Evolutionary conservation across 1,284 basidiomycete species (phyloP), one percentile per base, ranked within the genome.

Genomic region (Microstroma glucosiphilum): DNA sequence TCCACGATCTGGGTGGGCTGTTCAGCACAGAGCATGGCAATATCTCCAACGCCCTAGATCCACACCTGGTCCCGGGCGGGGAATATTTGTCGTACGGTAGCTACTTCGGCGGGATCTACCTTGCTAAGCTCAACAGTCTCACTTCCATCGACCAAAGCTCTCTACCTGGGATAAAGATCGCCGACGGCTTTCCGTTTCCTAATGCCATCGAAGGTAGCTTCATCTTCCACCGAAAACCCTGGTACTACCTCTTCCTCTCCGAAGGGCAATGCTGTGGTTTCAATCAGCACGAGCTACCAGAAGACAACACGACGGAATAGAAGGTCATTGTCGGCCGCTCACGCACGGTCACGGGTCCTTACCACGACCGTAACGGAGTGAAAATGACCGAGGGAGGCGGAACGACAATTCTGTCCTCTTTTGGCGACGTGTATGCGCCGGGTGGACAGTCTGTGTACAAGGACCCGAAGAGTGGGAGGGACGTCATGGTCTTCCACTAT

Each of bases 401-500:
- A 21, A 23, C 51, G 51, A 15, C 26, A 8, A 13, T 54, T 4
- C 19, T 54, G 51, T 23, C 21, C 51, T 54, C 51, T 6, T 26
- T 26, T 23, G 51, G 51, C 19, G 51, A 21, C 21, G 13, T 13
- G 6, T 54, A 54, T 26, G 51, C 51, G 21, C 51, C 51, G 13
- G 51, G 51, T 2, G 51, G 51, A 19, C 51, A 54, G 51, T 54
- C 51, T 19, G 51, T 54, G 51, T 54, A 54, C 25, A 19, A 26
- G 19, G 51, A 54, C 25, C 51, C 51, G 51, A 26, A 23, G 13
- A 23, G 21, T 15, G 21, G 51, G 17, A 54, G 21, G 19, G 51
- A 54, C 51, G 51, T 54, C n/a, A 54, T 54, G 51, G 51, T 54
- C 13, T 54, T 54, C 25, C 51, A 54, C 51, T 54, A 54, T 21